Base-by-base conservation (phyloP, 768 basidiomycete genomes). In the Clavaria fumosa region DNA sequence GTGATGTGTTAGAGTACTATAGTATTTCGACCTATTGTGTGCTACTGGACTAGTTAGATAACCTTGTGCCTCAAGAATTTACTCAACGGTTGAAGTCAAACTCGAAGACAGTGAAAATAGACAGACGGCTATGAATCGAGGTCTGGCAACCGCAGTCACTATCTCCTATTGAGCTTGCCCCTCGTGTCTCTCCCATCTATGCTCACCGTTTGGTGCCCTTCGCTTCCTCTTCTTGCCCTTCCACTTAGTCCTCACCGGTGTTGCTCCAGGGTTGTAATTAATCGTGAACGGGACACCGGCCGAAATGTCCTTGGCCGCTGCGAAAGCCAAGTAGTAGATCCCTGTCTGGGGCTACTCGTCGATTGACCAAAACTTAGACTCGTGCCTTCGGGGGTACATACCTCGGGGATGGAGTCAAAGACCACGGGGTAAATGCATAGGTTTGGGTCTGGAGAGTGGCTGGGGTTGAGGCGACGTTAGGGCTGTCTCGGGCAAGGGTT, bases 391-490 rank as follows among this genome's bases (percentile, higher is more conserved):
- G 35, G 20, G 27, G 39, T 19, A 48, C 61, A 22, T 28, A 76
- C 78, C 42, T 64, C 60, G 14, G 71, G 65, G 35, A 72, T 65
- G 0, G 69, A 70, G 41, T 80, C 77, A 41, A 70, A 76, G 0
- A 79, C 64, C 1, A 72, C 77, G 9, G 67, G 63, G 40, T 67
- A 76, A 1, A 76, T 64, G 0, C 47, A 45, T 40, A 75, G 50
- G 43, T 78, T 78, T 4, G 78, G 77, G 10, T 58, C 50, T 44
- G 78, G 81, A 0, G 76, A 79, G 47, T 82, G 79, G 45, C 78
- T 81, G 45, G n/a, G 40, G 35, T 14, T 17, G 31, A 31, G 7
- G 39, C n/a, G n/a, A 23, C 7, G 3, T 10, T 21, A 22, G 23
- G 23, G 40, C 18, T 20, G 14, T 10, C 7, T 26, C 3, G 12